These are phyloP conservation scores for Aspergillus ellipticus DNA, from an alignment of 495 filamentous ascomycete genomes.

Conservation along the genomic window DNA sequence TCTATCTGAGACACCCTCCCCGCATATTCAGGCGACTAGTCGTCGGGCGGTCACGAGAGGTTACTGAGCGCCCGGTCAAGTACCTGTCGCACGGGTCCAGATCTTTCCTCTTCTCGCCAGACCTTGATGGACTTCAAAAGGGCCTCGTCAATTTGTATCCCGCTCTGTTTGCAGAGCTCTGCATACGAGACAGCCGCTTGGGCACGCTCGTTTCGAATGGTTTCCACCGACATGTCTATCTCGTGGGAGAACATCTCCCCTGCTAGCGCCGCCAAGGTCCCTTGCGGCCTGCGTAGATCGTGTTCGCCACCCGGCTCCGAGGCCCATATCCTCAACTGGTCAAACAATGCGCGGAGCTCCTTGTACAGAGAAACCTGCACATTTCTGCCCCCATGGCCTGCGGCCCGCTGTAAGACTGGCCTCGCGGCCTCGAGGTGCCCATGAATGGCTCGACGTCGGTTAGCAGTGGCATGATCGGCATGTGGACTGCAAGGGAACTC, in stretches of 20 bases:
- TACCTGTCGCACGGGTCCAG: constrained; percentile 32
- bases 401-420: constrained; percentile 28
- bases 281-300: constrained; percentile 24
- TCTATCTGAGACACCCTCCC: background rate
- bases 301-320: constrained; percentile 9
- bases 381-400: constrained; percentile 34
- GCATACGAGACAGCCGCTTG: constrained; percentile 36
- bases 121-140: constrained; percentile 16
- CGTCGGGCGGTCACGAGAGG: constrained; percentile 8
- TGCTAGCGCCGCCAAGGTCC: constrained; percentile 27
- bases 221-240: constrained; percentile 38
- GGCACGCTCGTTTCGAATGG: constrained; percentile 39
- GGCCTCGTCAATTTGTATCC: constrained; percentile 22
- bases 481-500: constrained; percentile 15
- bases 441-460: constrained; percentile 29
- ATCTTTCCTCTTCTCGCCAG: constrained; percentile 39
- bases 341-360: constrained; percentile 39
- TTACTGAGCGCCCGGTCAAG: constrained; percentile 35
- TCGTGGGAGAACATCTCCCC: constrained; percentile 29
- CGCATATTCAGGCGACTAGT: background rate
- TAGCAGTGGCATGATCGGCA: constrained; percentile 10
- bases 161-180: constrained; percentile 27
- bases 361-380: constrained; percentile 44
- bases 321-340: constrained; percentile 30
- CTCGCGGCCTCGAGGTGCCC: constrained; percentile 30